Evolutionary conservation across 139 green algal genomes (phyloP), one percentile per base, ranked within the genome.

Genomic region (Nannochloris sp.): DNA sequence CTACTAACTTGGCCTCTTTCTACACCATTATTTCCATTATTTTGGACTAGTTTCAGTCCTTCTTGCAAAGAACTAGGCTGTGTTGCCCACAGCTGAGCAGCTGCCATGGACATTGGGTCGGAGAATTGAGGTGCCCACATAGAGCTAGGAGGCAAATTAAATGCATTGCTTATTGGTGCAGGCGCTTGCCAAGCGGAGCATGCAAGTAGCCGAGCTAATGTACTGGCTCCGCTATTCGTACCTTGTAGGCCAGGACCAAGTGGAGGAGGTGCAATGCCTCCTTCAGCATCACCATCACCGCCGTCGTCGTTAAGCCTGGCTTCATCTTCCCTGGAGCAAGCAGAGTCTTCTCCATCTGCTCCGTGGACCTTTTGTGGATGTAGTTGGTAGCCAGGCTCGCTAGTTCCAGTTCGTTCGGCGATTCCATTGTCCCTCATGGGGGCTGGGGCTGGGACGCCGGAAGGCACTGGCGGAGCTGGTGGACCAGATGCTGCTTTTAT

Each of bases 291-390:
- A 34, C 42, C 60, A 19, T 73, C 67, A 45, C 33, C 37, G n/a
- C 58, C 61, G 24, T 54, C 44, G 25, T 45, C 62, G 0, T 24
- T 56, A 8, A 34, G 55, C 10, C 60, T 45, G 23, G 51, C 33
- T 24, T 6, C 42, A 30, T 76, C 68, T 37, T 78, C 72, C 8
- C 72, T 34, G 8, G 65, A 76, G 60, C 72, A 79, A 15, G 72
- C 72, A 24, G 51, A 68, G 70, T 76, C 72, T 37, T 77, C 72
- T 29, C 68, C 72, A 27, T 77, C 60, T 51, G 77, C 68, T 12
- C 72, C 68, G 30, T 77, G 67, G 19, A 77, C 70, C 3, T 60
- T 27, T 27, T 48, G 24, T 5, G 57, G 36, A 23, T 47, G 27
- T 6, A 12, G n/a, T 31, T 56, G 37, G 6, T 31, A 10, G 3